Evolutionary conservation across 192 early-diverging fungal genomes (phyloP), one percentile per base, ranked within the genome.

Genomic region (Coemansia sp.): DNA sequence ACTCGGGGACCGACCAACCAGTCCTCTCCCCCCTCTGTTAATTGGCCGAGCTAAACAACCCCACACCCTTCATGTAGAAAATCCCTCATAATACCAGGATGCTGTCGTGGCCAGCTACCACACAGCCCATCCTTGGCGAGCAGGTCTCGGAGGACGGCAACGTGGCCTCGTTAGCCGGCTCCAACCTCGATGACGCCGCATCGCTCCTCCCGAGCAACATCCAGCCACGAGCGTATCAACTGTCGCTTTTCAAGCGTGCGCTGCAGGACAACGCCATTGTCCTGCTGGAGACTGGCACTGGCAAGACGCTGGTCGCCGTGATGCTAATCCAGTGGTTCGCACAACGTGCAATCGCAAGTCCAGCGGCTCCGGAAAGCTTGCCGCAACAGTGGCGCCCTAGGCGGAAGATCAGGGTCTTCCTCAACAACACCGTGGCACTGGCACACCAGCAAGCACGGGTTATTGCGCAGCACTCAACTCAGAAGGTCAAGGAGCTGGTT

Each of bases 221-320:
- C 33, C 53, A 68, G 55, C 87, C 94, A 0, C 84, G 92, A 25
- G 86, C 86, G 25, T 98, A 98, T 69, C 96, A 98, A 73, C 56
- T 86, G 28, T 88, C 91, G 25, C 75, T 98, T 31, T 90, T 86
- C 62, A 61, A 82, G 42, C 82, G 84, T 48, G 94, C 96, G 0
- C 65, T 83, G 48, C 61, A 67, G 6, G 73, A 78, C 2, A 98
- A 98, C 77, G 84, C 93, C 33, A 92, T 98, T 52, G 90, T 91
- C 0, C 90, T 98, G 6, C 77, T 98, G 61, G 91, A 95, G 70
- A 98, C 96, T 0, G 96, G 96, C 9, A 89, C 89, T 13, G 96
- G 96, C 18, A 97, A 98, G 69, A 98, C 96, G 11, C 78, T 98
- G 1, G 90, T 95, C 18, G 87, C 94, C 2, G 88, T 91, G 55